Percentiles rank a stretch among this genome's conserved stretches.
These are phyloP conservation scores for Kurtzmaniella fragi DNA, from an alignment of 805 yeast genomes.

Conservation along the genomic window DNA sequence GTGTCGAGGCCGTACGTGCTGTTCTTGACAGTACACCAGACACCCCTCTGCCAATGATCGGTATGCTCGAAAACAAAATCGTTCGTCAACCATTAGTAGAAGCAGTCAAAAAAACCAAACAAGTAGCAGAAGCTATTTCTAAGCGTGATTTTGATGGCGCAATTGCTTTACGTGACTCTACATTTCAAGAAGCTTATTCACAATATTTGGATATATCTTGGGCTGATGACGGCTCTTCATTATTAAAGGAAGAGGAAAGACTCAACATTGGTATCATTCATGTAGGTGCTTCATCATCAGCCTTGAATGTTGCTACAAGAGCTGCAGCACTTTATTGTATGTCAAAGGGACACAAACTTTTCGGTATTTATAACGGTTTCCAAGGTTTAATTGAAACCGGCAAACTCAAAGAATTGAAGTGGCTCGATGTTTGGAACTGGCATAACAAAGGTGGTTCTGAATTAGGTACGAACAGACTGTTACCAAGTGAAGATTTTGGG, in stretches of 20 bases:
- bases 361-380: slow-evolving; percentile 72
- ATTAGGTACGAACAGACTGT: slow-evolving; percentile 71
- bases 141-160: slow-evolving; percentile 64
- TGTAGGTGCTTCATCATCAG: slow-evolving; percentile 80
- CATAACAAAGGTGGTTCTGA: slow-evolving; percentile 73
- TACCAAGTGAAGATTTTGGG: slow-evolving; percentile 67
- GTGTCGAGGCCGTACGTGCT: slow-evolving; percentile 77
- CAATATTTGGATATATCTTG: slow-evolving; percentile 55
- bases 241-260: slow-evolving; percentile 46
- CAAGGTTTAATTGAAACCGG: slow-evolving; percentile 64
- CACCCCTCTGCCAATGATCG: slow-evolving; percentile 78
- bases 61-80: slow-evolving; percentile 65
- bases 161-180: slow-evolving; percentile 65
- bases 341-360: slow-evolving; percentile 69
- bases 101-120: slow-evolving; percentile 65
- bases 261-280: slow-evolving; percentile 66
- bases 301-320: slow-evolving; percentile 71
- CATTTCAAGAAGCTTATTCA: slow-evolving; percentile 58
- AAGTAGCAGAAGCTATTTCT: slow-evolving; percentile 67
- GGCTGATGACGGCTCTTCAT: slow-evolving; percentile 29
- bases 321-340: slow-evolving; percentile 72
- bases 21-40: slow-evolving; percentile 63
- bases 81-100: slow-evolving; percentile 65
- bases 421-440: slow-evolving; percentile 75
- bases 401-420: slow-evolving; percentile 50